Evolutionary conservation across 805 yeast species (phyloP), one percentile per base, ranked within the genome.

Genomic region (Crinitomyces ghanaensis): DNA sequence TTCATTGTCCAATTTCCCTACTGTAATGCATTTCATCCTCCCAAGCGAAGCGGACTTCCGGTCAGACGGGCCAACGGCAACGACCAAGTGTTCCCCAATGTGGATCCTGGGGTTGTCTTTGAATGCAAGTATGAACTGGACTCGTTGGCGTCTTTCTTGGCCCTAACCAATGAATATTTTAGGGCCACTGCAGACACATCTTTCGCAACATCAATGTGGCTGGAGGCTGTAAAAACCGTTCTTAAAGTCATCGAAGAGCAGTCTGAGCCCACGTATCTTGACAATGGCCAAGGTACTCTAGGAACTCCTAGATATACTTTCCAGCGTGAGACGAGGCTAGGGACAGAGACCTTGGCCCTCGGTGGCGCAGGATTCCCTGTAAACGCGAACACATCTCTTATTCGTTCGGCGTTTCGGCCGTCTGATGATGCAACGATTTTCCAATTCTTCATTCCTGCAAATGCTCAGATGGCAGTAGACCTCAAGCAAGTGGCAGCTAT

Each of bases 11-110:
- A 57, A 17, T 70, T 77, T 4, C 93, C 95, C 0, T 84, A 81
- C 54, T 84, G 95, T 56, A 84, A 84, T 55, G 95, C 95, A 0
- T 85, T 82, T 60, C 93, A 84, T 48, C 93, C 95, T 1, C 95
- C 95, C 0, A 51, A 50, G 1, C 42, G 28, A 15, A 39, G 42
- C 19, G 57, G 49, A 4, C 65, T 76, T 1, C 60, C 59, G 0
- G 60, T 77, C 18, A 60, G 59, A 26, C 60, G 61, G 24, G 73
- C 70, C 19, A 56, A 65, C 2, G 21, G 38, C 18, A 49, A 42
- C 23, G 95, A 85, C 50, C 49, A 55, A 4, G 94, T 84, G 4
- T 51, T 46, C 22, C 95, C 95, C 1, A 45, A 46, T 4, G 86
- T 85, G 2, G 72, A 79, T 38, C 80, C 85, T 74, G 52, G 53